Evolutionary conservation across 441 rosid species (phyloP).

Genomic region (Raphanus hybrid): DNA sequence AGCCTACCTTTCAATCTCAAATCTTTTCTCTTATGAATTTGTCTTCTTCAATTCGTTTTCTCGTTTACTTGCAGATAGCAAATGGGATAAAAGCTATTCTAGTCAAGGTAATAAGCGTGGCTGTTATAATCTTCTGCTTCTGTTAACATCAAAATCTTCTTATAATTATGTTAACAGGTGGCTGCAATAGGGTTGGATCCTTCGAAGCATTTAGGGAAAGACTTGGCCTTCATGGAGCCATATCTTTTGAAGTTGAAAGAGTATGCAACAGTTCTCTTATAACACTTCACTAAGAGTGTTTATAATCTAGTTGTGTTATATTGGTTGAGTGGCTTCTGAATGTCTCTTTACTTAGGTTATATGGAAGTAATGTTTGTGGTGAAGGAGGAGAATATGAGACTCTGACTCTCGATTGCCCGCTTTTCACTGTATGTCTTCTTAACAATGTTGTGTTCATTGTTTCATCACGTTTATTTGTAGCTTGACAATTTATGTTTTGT

Average conservation of each 20-base stretch:
- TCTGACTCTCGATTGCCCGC: constrained; percentile 94
- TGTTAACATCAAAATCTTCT: neutral
- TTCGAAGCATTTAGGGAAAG: constrained; percentile 88
- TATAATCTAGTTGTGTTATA: constrained; percentile 11
- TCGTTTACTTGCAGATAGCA: constrained; percentile 60
- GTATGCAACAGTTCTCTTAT: constrained; percentile 50
- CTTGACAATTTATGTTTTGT: constrained; percentile 42
- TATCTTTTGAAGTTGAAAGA: constrained; percentile 84
- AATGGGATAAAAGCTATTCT: constrained; percentile 72
- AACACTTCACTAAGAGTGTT: constrained; percentile 6
- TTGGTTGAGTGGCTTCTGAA: constrained; percentile 13
- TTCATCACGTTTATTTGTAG: constrained; percentile 30
- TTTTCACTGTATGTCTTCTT: constrained; percentile 67
- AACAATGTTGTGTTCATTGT: constrained; percentile 24
- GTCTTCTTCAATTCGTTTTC: constrained; percentile 15
- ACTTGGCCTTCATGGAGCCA: constrained; percentile 65
- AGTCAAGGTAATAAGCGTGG: constrained; percentile 64
- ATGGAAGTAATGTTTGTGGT: constrained; percentile 94
- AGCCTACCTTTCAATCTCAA: neutral
- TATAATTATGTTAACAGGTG: constrained; percentile 54
- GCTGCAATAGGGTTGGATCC: constrained; percentile 96
- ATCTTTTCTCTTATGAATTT: constrained; percentile 14
- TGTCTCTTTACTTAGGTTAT: constrained; percentile 55
- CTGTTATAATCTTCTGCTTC: neutral
- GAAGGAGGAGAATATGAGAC: constrained; percentile 99